Conservation (phyloP, 345 rosid genomes). For the Passiflora organensis region DNA sequence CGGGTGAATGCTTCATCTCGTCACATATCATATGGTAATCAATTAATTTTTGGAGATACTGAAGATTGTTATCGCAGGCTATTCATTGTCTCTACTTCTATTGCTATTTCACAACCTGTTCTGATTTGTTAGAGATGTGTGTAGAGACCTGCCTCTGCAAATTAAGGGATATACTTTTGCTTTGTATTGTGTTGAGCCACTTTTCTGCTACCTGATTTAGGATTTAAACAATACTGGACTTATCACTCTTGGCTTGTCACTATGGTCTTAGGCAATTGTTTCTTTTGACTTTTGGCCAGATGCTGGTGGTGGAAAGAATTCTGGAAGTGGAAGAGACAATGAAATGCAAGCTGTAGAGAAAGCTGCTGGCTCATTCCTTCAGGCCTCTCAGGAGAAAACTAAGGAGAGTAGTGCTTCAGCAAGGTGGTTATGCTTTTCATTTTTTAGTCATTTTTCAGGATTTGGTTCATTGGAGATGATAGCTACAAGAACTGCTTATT, state of each 20-base stretch:
- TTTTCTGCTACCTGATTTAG: neutral
- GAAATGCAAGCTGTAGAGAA: conserved; percentile 56
- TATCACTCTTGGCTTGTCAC: conserved; percentile 5
- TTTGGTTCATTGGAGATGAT: conserved; percentile 1
- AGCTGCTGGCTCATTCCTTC: conserved; percentile 37
- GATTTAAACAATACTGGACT: neutral
- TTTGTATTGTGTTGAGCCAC: neutral
- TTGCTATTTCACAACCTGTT: neutral
- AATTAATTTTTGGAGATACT: conserved; percentile 4
- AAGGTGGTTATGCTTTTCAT: conserved; percentile 36
- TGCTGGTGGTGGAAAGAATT: conserved; percentile 52
- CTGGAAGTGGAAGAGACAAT: conserved; percentile 41
- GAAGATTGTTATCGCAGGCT: conserved; percentile 10
- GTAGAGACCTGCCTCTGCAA: too few relatives aligned
- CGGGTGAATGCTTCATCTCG: conserved; percentile 47
- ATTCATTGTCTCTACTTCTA: conserved; percentile 2
- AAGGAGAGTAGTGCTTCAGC: conserved; percentile 39
- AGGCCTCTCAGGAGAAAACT: conserved; percentile 39
- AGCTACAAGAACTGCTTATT: conserved; percentile 10
- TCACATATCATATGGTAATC: conserved; percentile 53
- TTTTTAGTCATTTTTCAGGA: conserved; percentile 5
- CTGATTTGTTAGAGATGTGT: neutral
- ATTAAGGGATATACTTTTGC: neutral
- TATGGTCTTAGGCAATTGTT: conserved; percentile 17
- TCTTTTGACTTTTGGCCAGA: conserved; percentile 41